Evolutionary conservation across 768 basidiomycete species (phyloP).

Genomic region (Trichaptum fuscoviolaceum): DNA sequence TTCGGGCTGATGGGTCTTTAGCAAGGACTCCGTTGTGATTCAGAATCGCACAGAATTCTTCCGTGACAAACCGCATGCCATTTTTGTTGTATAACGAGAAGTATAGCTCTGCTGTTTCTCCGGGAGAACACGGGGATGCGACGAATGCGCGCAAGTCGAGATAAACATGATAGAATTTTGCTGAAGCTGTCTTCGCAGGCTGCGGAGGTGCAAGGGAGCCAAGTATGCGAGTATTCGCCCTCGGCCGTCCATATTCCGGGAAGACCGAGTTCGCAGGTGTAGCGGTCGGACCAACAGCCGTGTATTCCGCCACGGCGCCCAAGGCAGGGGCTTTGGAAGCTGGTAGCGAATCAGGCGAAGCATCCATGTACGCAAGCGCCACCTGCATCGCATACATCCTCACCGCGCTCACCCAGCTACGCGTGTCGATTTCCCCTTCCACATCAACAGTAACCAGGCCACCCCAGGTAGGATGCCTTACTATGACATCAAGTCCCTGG

Average conservation of each 20-base stretch:
- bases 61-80: constrained; percentile 83
- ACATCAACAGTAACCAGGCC: constrained; percentile 87
- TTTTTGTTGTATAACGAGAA: constrained; percentile 90
- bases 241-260: constrained; percentile 46
- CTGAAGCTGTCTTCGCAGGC: constrained; percentile 35
- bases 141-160: constrained; percentile 91
- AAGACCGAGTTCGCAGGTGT: constrained; percentile 69
- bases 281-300: constrained; percentile 41
- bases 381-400: constrained; percentile 91
- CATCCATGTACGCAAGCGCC: constrained; percentile 71
- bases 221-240: constrained; percentile 27
- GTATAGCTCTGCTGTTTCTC: constrained; percentile 89
- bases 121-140: constrained; percentile 83
- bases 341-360: constrained; percentile 27
- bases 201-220: constrained; percentile 28
- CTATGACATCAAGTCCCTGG: constrained; percentile 91
- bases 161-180: constrained; percentile 85
- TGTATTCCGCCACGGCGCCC: constrained; percentile 43
- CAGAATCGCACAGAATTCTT: constrained; percentile 85
- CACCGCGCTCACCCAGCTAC: constrained; percentile 85
- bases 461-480: constrained; percentile 91
- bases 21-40: constrained; percentile 88
- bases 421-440: constrained; percentile 72
- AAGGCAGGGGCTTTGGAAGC: constrained; percentile 29
- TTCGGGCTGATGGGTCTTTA: constrained; percentile 68